phyloP scores from a whole-genome alignment of 2,329 filamentous ascomycete genomes.

The Talaromyces sp. region DNA sequence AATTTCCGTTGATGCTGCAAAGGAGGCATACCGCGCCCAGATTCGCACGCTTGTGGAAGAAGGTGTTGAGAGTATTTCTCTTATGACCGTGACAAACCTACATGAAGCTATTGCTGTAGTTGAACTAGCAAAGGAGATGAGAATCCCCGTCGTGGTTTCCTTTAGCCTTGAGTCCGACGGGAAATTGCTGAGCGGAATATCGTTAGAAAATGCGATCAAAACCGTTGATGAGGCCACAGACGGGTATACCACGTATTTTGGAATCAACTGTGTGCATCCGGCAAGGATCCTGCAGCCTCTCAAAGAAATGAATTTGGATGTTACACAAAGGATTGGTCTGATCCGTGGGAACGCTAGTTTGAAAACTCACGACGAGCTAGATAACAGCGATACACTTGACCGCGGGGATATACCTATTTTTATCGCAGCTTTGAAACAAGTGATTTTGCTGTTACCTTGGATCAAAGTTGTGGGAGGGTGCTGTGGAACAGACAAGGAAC shows the following conservation, averaged over 20 bases:
- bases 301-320: background rate
- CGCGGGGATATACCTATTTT: conserved; percentile 3
- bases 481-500: conserved; percentile 13
- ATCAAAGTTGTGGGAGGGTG: conserved; percentile 9
- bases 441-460: background rate
- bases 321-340: background rate
- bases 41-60: conserved; percentile 4
- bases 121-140: conserved; percentile 4
- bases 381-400: conserved; percentile 5
- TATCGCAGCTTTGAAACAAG: background rate
- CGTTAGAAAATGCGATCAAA: background rate
- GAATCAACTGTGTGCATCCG: conserved; percentile 6
- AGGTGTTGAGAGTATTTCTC: conserved; percentile 4
- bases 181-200: background rate
- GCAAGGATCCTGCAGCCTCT: background rate
- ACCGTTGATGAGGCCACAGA: background rate
- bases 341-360: conserved; percentile 5
- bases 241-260: conserved; percentile 1
- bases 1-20: background rate
- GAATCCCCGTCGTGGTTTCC: conserved; percentile 5
- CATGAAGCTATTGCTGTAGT: conserved; percentile 7
- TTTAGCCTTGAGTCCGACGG: conserved; percentile 3
- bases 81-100: conserved; percentile 7
- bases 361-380: conserved; percentile 6
- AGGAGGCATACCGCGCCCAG: background rate